A percentile compares a stretch with the other conserved stretches of the same genome.
phyloP scores from a whole-genome alignment of 163 green algal genomes.

The Picocystis sp. region DNA sequence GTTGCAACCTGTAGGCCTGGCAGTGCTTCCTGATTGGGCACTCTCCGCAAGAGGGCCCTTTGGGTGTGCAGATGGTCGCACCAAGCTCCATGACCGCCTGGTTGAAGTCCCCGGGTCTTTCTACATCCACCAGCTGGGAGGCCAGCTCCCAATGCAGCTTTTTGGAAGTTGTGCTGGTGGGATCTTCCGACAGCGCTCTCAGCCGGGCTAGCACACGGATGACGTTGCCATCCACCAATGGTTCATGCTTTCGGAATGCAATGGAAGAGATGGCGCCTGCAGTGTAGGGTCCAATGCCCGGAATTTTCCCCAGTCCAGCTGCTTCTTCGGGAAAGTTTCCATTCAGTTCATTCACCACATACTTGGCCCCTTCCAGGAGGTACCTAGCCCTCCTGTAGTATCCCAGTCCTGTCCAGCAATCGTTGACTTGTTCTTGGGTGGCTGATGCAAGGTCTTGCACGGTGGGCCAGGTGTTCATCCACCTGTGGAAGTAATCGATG shows the following conservation, averaged over 20 bases:
- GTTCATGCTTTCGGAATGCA: slow-evolving; percentile 45
- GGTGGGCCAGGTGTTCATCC: slow-evolving; percentile 70
- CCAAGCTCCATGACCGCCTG: slow-evolving; percentile 96
- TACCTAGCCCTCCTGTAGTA: slow-evolving; percentile 83
- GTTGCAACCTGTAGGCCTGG: slow-evolving; percentile 15
- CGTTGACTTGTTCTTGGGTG: slow-evolving; percentile 64
- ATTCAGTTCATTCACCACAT: slow-evolving; percentile 33
- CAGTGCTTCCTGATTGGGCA: slow-evolving; percentile 60
- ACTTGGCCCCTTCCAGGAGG: slow-evolving; percentile 56
- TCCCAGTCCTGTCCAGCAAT: slow-evolving; percentile 79
- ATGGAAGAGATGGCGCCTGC: slow-evolving; percentile 71
- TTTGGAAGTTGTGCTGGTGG: slow-evolving; percentile 16
- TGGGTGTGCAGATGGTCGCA: slow-evolving; percentile 57
- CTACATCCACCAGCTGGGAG: slow-evolving; percentile 34
- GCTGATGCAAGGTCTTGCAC: slow-evolving; percentile 55
- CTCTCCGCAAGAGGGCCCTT: slow-evolving; percentile 31
- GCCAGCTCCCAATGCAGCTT: slow-evolving; percentile 34
- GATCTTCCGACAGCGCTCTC: slow-evolving; percentile 31
- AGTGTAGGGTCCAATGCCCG: slow-evolving; percentile 64
- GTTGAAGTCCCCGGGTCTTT: slow-evolving; percentile 76
- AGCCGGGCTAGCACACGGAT: slow-evolving; percentile 70
- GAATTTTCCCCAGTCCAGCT: slow-evolving; percentile 52
- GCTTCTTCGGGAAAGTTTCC: slow-evolving; percentile 54
- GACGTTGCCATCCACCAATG: slow-evolving; percentile 86
- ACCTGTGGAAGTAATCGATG: slow-evolving; percentile 66